These are phyloP conservation scores for Venturia nashicola DNA, from an alignment of 2,329 filamentous ascomycete genomes.

Conservation along the genomic window DNA sequence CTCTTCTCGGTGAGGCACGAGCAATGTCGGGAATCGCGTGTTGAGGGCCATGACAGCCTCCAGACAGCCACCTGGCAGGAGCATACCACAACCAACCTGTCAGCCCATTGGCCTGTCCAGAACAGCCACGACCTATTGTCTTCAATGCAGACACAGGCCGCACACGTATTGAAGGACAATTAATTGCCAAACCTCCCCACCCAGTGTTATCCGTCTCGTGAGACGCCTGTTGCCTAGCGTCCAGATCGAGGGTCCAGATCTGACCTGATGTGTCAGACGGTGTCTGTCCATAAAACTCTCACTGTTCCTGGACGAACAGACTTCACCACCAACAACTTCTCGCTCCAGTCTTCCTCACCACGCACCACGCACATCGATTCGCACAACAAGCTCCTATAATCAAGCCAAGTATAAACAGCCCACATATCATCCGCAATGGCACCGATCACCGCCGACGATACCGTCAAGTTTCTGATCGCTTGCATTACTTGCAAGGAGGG, in stretches of 20 bases:
- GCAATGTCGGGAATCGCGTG: too few relatives aligned
- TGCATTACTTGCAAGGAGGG: conserved; percentile 3
- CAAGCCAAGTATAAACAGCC: neutral
- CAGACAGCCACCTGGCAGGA: too few relatives aligned
- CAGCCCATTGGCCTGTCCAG: too few relatives aligned
- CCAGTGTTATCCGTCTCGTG: neutral
- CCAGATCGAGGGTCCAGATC: neutral
- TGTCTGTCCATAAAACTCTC: neutral
- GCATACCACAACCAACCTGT: too few relatives aligned
- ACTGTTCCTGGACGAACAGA: neutral
- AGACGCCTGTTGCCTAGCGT: neutral
- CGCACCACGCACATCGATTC: neutral
- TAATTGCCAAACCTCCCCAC: neutral
- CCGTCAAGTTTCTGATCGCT: conserved; percentile 4
- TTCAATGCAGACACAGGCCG: too few relatives aligned
- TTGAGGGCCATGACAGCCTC: too few relatives aligned
- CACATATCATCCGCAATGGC: neutral
- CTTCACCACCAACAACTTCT: neutral
- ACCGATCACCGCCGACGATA: conserved; percentile 1
- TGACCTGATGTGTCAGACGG: neutral
- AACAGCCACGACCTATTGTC: too few relatives aligned
- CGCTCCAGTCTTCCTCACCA: neutral
- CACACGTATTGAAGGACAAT: too few relatives aligned
- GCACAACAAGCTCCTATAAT: neutral
- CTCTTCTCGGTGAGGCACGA: too few relatives aligned